Base-by-base conservation (phyloP, 495 filamentous ascomycete genomes). In the Bathelium albidoporum region DNA sequence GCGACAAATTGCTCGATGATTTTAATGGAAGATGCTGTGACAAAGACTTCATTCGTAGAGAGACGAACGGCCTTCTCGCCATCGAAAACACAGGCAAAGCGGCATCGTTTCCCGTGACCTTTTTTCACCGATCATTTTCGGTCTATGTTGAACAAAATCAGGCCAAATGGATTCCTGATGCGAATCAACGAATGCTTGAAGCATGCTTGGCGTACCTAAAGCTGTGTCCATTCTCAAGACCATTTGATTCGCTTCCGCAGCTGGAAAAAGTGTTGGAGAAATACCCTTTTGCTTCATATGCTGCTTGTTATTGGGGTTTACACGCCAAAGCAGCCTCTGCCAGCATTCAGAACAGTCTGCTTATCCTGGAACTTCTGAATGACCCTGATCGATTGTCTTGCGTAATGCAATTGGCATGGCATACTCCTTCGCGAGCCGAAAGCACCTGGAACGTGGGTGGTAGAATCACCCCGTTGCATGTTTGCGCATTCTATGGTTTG, bases 401-500 rank as follows among this genome's bases (percentile, higher is more conserved):
- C 20, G 49, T 55, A 24, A 55, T 55, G 49, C 49, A 55, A 20
- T 28, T 55, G 7, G 49, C 22, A 28, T 55, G 49, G 49, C 49
- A 55, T 16, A 55, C 49, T 55, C 49, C 22, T 9, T 55, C 49
- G 11, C 49, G 60, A 5, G 36, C 34, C 60, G 43, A 62, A 14
- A 20, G 29, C 43, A 55, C 7, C 24, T 55, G 49, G 49, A 20
- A 55, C 16, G 24, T 55, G 7, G 11, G 22, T 24, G 49, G 49
- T 0, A 24, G 49, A 9, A 55, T 55, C 24, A 28, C 49, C 11
- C n/a, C 49, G 29, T 20, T 55, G 24, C 60, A 62, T 31, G 34
- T 18, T 5, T 52, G 60, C 39, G 60, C 60, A 7, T 62, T 41
- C 14, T 62, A 44, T 52, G 60, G 60, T 11, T 31, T 62, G 39